Evolutionary conservation across 352 stramenopile genomes (phyloP), one percentile per base, ranked within the genome.

Genomic region (Pythium rishiriense): DNA sequence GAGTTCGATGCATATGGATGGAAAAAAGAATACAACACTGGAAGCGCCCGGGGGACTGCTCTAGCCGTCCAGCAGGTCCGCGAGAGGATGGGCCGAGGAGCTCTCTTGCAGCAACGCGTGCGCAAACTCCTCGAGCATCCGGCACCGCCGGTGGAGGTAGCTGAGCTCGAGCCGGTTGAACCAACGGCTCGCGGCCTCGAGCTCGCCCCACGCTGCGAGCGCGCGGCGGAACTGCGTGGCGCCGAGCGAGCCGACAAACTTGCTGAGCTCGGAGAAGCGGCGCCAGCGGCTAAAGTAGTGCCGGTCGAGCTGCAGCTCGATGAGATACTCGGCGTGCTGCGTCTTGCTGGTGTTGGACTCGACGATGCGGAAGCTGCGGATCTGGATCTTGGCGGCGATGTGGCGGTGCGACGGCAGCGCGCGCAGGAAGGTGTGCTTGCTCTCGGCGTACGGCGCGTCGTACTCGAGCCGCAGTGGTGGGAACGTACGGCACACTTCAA

Each of bases 341-440:
- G 68, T 76, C 51, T 76, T 76, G 9, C 64, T 83, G 15, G 24
- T 56, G 43, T 46, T 64, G 17, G 67, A 66, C 62, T 90, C 79
- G 9, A 94, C 83, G 57, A 94, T 92, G 11, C 85, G 83, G 69
- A 94, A 94, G 69, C 79, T 92, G 42, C 80, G 83, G 62, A 94
- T 87, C 71, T 90, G 78, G 45, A 94, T 80, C 62, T 90, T 91
- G 52, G 81, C 85, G 2, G 79, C 81, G 42, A 92, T 87, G 54
- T 90, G 85, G 15, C 83, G 81, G 62, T 90, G 72, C n/a, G 83
- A 88, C 42, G 80, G 78, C 37, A 94, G 63, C 28, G 69, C 62
- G 10, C 73, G 81, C 62, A 94, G 73, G 76, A 85, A 94, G 51
- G 73, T 19, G 69, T 90, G 78, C 52, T 75, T 71, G 60, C 79